Base-by-base conservation (phyloP, 441 rosid genomes). In the Adansonia gregorii region DNA sequence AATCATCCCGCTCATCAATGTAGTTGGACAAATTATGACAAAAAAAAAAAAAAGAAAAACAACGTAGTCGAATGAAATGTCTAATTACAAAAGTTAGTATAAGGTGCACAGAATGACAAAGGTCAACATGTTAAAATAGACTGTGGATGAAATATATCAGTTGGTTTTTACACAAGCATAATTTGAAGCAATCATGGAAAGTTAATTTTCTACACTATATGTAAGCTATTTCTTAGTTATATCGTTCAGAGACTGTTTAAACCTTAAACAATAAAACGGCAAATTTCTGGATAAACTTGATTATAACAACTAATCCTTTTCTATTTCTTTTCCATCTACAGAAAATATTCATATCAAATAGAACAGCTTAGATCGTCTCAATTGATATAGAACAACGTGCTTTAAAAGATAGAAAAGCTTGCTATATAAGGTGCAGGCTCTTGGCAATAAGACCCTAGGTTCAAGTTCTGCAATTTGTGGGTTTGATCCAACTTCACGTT, bases 151-250 rank as follows among this genome's bases (percentile, higher is more conserved):
- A 31, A 31, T 3, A 31, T 31, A 31, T 31, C 39, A 31, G 39
- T 31, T 31, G 39, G 39, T 31, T 31, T 31, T 31, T 31, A 31
- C 39, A 31, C 39, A 31, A 61, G 41, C 41, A 60, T 60, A 60
- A 60, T 60, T 60, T 60, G 66, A 60, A 60, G n/a, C 39, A 60
- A 60, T 60, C 41, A 60, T 59, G 64, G 64, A 59, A 59, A 59
- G 31, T 11, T 56, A 8, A 59, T 59, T 14, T 59, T 59, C 64
- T 58, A 59, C 64, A 20, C 64, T 24, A 59, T 9, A 61, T 65
- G 49, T 41, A 65, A 65, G 48, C 12, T 56, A 56, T 17, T 56
- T 56, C 60, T 56, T 6, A 17, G 19, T 56, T 56, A 56, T 19
- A 56, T 17, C 60, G 19, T 17, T 56, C 22, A 17, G 59, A 3